phyloP scores from a whole-genome alignment of 352 stramenopile species.

The Phytophthora pistaciae region DNA sequence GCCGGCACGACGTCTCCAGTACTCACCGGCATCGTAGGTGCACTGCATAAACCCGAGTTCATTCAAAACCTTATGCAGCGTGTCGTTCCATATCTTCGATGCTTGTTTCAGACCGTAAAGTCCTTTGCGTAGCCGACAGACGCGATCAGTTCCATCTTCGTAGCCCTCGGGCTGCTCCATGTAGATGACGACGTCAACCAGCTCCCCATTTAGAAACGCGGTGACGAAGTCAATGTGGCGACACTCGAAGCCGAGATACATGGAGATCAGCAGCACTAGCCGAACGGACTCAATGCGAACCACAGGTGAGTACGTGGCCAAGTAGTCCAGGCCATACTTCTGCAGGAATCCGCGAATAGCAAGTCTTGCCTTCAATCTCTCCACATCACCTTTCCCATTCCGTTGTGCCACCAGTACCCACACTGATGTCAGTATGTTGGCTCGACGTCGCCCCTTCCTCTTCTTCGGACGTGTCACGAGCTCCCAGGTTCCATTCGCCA shows the following conservation, averaged over 20 bases:
- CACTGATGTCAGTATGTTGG: constrained; percentile 1
- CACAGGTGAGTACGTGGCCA: constrained; percentile 12
- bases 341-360: constrained; percentile 13
- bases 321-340: constrained; percentile 9
- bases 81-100: constrained; percentile 18
- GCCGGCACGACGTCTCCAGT: neutral
- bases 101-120: too few relatives aligned
- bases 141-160: constrained; percentile 1
- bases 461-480: constrained; percentile 6
- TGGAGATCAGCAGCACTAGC: neutral
- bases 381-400: constrained; percentile 4
- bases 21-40: constrained; percentile 6
- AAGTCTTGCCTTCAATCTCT: constrained; percentile 12
- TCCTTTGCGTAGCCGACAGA: too few relatives aligned
- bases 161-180: constrained; percentile 17
- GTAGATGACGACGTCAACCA: constrained; percentile 14
- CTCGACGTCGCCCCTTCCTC: neutral
- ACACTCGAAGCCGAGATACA: neutral
- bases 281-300: constrained; percentile 7
- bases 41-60: constrained; percentile 4
- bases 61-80: constrained; percentile 6
- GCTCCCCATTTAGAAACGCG: neutral
- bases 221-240: constrained; percentile 8
- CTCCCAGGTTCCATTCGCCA: constrained; percentile 9
- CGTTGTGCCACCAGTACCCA: constrained; percentile 9